Base-by-base conservation (phyloP, 129 eudicot genomes). In the Tagetes patula region DNA sequence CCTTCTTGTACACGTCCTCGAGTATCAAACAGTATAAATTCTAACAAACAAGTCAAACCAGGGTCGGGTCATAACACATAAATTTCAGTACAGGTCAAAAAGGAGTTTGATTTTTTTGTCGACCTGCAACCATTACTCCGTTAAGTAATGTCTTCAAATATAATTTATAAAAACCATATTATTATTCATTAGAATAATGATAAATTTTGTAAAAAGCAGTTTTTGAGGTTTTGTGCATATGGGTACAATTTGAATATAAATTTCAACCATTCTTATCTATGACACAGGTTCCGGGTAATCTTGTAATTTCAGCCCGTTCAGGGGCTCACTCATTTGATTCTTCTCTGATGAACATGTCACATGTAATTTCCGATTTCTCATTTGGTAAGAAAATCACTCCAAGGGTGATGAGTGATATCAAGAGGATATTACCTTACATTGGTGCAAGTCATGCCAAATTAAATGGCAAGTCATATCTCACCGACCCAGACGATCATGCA, bases 211-310 rank as follows among this genome's bases (percentile, higher is more conserved):
- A n/a, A 64, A 64, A 64, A 14, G 13, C 9, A 39, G 6, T 9
- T 70, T 39, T 11, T 49, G 47, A 13, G 49, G 30, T 46, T 69
- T 48, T 49, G 20, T 53, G 64, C 65, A 39, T 34, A 49, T 69
- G 33, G 56, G 10, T 38, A 50, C 55, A 40, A 3, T 45, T 72
- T 2, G 43, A 50, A 47, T 58, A 43, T 9, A 55, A 43, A 42
- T 41, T 56, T 13, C 5, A 62, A 43, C 58, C n/a, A 46, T 65
- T 65, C 49, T 74, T 37, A 64, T 65, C 30, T 75, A 27, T 73
- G 58, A 39, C 74, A 74, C 91, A 94, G 98, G 97, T 94, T 80
- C 99, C 99, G 37, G 99, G 99, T 9, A 88, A 90, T 83, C 97
- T 94, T 62, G 81, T 94, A 56, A 82, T 94, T 61, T 85, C 97